A percentile compares a stretch with the other conserved stretches of the same genome.
These are phyloP conservation scores for Penicillium turbatum DNA, from an alignment of 495 filamentous ascomycete genomes.

Conservation along the genomic window DNA sequence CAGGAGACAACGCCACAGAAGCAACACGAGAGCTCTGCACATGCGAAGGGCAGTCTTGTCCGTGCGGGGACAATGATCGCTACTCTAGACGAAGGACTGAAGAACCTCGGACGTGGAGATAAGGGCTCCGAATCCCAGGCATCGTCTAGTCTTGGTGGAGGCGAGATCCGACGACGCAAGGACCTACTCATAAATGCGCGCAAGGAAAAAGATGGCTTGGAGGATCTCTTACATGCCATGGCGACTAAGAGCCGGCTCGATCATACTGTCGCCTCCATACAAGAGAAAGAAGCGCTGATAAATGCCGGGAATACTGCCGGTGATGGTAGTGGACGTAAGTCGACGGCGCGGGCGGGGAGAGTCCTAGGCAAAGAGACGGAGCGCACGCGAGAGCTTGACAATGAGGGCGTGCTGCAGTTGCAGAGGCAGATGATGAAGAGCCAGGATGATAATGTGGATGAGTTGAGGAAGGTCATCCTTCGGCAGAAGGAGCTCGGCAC, in stretches of 20 bases:
- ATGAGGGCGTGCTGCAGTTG: conserved; percentile 79
- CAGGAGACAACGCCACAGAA: conserved; percentile 60
- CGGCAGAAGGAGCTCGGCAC: conserved; percentile 83
- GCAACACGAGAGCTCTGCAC: conserved; percentile 74
- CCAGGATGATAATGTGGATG: conserved; percentile 78
- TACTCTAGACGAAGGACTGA: conserved; percentile 68
- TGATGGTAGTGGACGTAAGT: conserved; percentile 19
- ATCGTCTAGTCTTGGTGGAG: conserved; percentile 60
- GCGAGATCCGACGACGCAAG: conserved; percentile 76
- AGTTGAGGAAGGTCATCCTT: conserved; percentile 69
- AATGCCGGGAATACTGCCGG: conserved; percentile 11
- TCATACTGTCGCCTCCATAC: conserved; percentile 43
- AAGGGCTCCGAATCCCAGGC: neutral
- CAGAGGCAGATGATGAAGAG: conserved; percentile 78
- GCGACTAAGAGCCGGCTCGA: conserved; percentile 52
- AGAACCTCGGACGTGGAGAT: conserved; percentile 31
- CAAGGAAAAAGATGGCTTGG: conserved; percentile 82
- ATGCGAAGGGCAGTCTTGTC: conserved; percentile 77
- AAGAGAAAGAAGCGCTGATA: conserved; percentile 55
- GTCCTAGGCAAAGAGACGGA: conserved; percentile 89
- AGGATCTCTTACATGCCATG: conserved; percentile 72
- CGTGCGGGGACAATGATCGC: conserved; percentile 64
- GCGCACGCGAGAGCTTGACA: conserved; percentile 82
- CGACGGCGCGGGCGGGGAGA: conserved; percentile 47
- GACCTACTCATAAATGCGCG: conserved; percentile 74